phyloP scores from a whole-genome alignment of 768 basidiomycete genomes.

The Collybiopsis luxurians region DNA sequence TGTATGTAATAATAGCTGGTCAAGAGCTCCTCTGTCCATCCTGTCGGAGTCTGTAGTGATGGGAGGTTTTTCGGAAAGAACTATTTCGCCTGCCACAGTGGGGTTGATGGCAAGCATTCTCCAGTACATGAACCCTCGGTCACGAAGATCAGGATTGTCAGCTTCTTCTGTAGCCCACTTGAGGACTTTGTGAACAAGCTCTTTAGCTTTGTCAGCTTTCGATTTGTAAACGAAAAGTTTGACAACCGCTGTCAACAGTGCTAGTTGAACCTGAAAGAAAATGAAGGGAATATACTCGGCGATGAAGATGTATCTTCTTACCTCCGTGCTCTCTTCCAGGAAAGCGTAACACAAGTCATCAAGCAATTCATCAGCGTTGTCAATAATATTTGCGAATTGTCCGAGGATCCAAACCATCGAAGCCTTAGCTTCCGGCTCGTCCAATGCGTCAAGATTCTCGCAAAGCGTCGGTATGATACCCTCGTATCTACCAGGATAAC shows the following conservation, averaged over 20 bases:
- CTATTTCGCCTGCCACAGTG: slow-evolving; percentile 82
- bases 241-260: slow-evolving; percentile 89
- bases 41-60: slow-evolving; percentile 98
- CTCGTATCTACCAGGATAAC: slow-evolving; percentile 96
- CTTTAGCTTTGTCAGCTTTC: slow-evolving; percentile 78
- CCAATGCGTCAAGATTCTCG: slow-evolving; percentile 85
- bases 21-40: slow-evolving; percentile 95
- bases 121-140: slow-evolving; percentile 99
- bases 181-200: slow-evolving; percentile 89
- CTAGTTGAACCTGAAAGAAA: slow-evolving; percentile 82
- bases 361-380: slow-evolving; percentile 92
- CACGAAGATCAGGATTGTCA: slow-evolving; percentile 96
- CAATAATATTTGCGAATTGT: slow-evolving; percentile 93
- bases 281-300: neutral
- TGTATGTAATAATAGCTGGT: slow-evolving; percentile 91
- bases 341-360: slow-evolving; percentile 90
- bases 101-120: slow-evolving; percentile 93
- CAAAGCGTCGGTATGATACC: slow-evolving; percentile 93
- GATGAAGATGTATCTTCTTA: slow-evolving; percentile 26
- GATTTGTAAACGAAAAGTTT: slow-evolving; percentile 94
- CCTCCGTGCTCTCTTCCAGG: slow-evolving; percentile 92
- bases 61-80: slow-evolving; percentile 88
- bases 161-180: slow-evolving; percentile 98
- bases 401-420: slow-evolving; percentile 99
- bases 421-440: slow-evolving; percentile 96